Evolutionary conservation across 1,139 yeast species (phyloP).

Genomic region (Pneumocystis carinii): DNA sequence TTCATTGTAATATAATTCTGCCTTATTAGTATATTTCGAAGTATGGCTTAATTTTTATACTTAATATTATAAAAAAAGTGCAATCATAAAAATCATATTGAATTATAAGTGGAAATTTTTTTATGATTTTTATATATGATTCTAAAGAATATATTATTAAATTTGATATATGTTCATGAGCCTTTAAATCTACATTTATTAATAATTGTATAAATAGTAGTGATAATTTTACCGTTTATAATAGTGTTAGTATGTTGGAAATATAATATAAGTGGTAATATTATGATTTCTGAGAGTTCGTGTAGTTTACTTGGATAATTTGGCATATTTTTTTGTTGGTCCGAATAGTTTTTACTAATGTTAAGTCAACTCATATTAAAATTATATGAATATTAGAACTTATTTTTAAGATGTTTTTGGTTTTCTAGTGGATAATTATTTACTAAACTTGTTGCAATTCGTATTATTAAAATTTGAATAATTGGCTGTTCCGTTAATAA

Average conservation of each 20-base stretch:
- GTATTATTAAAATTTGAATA: constrained; percentile 13
- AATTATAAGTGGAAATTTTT: constrained; percentile 50
- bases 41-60: background rate
- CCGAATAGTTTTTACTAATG: constrained; percentile 15
- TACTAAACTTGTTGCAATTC: constrained; percentile 16
- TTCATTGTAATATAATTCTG: background rate
- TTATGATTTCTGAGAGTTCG: constrained; percentile 60
- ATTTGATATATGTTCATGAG: constrained; percentile 35
- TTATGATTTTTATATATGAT: constrained; percentile 38
- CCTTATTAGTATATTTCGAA: background rate
- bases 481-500: constrained; percentile 34
- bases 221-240: background rate
- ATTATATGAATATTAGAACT: constrained; percentile 15
- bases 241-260: background rate
- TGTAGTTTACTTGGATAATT: constrained; percentile 62
- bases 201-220: constrained; percentile 38
- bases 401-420: constrained; percentile 9
- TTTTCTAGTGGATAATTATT: constrained; percentile 22
- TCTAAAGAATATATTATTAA: constrained; percentile 31
- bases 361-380: constrained; percentile 20
- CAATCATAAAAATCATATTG: constrained; percentile 42
- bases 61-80: background rate
- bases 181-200: constrained; percentile 30
- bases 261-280: constrained; percentile 45
- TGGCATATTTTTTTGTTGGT: constrained; percentile 26